Evolutionary conservation across 495 filamentous ascomycete species (phyloP).

Genomic region (Hypoxylon trugodes): DNA sequence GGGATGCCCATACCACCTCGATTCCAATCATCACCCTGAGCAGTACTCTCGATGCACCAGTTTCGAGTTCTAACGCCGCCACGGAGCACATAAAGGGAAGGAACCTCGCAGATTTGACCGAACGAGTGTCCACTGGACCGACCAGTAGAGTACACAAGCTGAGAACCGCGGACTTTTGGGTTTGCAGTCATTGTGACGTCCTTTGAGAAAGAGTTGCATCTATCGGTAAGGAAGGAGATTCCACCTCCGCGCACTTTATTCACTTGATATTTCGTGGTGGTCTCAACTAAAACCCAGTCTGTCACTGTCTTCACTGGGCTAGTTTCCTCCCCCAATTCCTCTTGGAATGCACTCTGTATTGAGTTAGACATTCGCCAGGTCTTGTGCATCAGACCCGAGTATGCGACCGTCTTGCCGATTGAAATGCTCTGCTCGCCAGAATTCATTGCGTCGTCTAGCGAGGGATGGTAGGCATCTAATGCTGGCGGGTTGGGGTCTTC

Average conservation of each 20-base stretch:
- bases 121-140: constrained; percentile 13
- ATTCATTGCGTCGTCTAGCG: constrained; percentile 11
- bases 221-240: neutral
- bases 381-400: constrained; percentile 16
- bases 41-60: constrained; percentile 5
- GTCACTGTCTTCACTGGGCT: constrained; percentile 2
- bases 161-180: neutral
- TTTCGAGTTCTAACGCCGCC: constrained; percentile 4
- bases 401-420: constrained; percentile 11
- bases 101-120: constrained; percentile 3
- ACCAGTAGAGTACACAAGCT: constrained; percentile 8
- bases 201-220: constrained; percentile 1
- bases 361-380: constrained; percentile 5
- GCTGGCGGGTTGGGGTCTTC: neutral
- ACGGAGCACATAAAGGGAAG: neutral
- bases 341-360: neutral
- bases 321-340: neutral
- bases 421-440: neutral
- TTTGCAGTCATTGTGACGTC: neutral
- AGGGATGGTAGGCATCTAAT: constrained; percentile 8
- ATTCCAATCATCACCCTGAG: constrained; percentile 1
- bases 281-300: constrained; percentile 18
- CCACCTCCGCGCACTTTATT: constrained; percentile 3
- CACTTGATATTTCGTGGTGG: neutral
- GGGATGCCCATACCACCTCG: constrained; percentile 11